These are phyloP conservation scores for Calonectria ilicicola DNA, from an alignment of 2,329 filamentous ascomycete genomes.

Conservation along the genomic window DNA sequence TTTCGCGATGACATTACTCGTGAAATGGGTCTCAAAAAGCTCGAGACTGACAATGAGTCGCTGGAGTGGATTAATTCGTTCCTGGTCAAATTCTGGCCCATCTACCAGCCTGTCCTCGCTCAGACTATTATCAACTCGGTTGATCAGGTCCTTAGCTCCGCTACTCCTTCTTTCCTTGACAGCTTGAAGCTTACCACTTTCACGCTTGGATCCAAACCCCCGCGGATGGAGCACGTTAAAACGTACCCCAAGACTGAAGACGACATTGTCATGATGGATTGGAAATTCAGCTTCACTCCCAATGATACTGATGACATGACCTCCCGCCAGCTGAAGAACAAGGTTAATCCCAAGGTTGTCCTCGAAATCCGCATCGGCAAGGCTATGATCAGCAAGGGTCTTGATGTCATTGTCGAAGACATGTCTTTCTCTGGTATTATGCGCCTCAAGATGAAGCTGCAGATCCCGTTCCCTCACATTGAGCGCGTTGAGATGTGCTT, in stretches of 20 bases:
- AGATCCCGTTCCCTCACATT: conserved; percentile 94
- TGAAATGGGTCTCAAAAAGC: conserved; percentile 85
- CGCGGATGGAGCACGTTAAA: conserved; percentile 96
- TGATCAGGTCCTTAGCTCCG: conserved; percentile 93
- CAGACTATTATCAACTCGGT: conserved; percentile 93
- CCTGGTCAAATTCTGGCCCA: conserved; percentile 98
- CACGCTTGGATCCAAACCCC: conserved; percentile 93
- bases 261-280: conserved; percentile 98
- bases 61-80: conserved; percentile 99
- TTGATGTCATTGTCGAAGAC: conserved; percentile 97
- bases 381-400: conserved; percentile 94
- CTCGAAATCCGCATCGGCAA: conserved; percentile 96
- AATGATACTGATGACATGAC: conserved; percentile 96
- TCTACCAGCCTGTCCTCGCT: conserved; percentile 94
- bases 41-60: conserved; percentile 92
- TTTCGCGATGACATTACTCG: conserved; percentile 94
- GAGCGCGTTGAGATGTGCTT: conserved; percentile 97
- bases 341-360: conserved; percentile 96
- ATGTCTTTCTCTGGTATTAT: conserved; percentile 97
- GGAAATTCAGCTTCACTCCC: conserved; percentile 99
- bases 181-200: conserved; percentile 95
- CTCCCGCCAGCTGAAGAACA: conserved; percentile 88
- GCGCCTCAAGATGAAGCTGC: conserved; percentile 97
- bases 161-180: conserved; percentile 92
- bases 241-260: conserved; percentile 97